Percentiles rank a stretch among this genome's conserved stretches.
These are phyloP conservation scores for Neocallimastix lanati DNA, from an alignment of 192 early-diverging fungal species.

Conservation along the genomic window DNA sequence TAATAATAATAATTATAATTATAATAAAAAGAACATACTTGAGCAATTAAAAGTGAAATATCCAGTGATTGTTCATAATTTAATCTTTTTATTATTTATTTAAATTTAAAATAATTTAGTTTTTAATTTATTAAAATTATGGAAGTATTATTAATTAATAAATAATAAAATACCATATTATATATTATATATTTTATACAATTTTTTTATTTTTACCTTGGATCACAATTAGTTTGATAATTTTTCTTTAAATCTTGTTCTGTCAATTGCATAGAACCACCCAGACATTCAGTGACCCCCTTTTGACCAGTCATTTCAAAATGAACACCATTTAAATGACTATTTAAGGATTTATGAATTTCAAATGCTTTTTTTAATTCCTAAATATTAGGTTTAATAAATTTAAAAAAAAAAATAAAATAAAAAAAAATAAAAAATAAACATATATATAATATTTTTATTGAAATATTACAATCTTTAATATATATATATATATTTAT, in stretches of 20 bases:
- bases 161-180: no score
- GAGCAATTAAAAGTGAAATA: constrained; percentile 85
- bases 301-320: constrained; percentile 89
- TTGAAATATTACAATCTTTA: no score
- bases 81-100: constrained; percentile 18
- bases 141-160: no score
- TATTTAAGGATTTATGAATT: constrained; percentile 56
- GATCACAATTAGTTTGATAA: constrained; percentile 94
- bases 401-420: no score
- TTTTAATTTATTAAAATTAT: no score
- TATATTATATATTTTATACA: not conserved
- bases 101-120: no score
- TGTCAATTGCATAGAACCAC: constrained; percentile 89
- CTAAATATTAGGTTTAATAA: no score
- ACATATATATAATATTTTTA: no score
- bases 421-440: no score
- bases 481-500: no score
- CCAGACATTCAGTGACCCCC: constrained; percentile 80
- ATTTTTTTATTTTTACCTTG: constrained; percentile 26
- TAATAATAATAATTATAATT: no score
- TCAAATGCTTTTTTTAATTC: constrained; percentile 70
- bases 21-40: no score
- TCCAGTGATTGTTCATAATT: constrained; percentile 97
- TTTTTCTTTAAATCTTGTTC: constrained; percentile 66
- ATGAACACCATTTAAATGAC: constrained; percentile 79